Percentiles rank a stretch among this genome's conserved stretches.
Evolutionary conservation across 192 early-diverging fungal genomes (phyloP).

Genomic region (Phycomyces nitens): DNA sequence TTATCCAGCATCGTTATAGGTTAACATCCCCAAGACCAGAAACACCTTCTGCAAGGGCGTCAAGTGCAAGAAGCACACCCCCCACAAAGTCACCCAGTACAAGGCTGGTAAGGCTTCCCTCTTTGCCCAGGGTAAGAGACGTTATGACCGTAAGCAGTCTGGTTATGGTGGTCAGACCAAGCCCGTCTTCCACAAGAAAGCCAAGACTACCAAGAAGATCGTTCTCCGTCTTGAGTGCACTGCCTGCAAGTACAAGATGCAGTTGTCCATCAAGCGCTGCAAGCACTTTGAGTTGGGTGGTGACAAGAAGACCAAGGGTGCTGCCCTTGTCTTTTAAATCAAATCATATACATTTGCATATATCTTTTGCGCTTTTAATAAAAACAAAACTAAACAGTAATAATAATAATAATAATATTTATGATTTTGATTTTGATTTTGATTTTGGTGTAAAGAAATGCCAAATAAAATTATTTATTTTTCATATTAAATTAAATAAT

Average conservation of each 20-base stretch:
- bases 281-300: constrained; percentile 99
- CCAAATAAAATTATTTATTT: too few relatives aligned
- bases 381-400: background rate
- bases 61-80: constrained; percentile 98
- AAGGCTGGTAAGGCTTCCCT: constrained; percentile 99
- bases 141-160: constrained; percentile 79
- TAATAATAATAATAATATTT: too few relatives aligned
- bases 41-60: constrained; percentile 99
- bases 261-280: constrained; percentile 97
- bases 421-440: too few relatives aligned
- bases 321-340: constrained; percentile 86
- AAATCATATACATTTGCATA: too few relatives aligned
- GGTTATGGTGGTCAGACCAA: constrained; percentile 99
- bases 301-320: constrained; percentile 95
- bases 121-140: constrained; percentile 93
- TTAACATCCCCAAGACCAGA: constrained; percentile 99
- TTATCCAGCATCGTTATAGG: constrained; percentile 43
- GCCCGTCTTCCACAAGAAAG: constrained; percentile 99
- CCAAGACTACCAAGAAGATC: constrained; percentile 99
- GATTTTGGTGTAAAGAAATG: too few relatives aligned
- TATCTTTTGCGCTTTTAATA: constrained; percentile 4
- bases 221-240: constrained; percentile 99
- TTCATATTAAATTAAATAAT: background rate
- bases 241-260: constrained; percentile 97
- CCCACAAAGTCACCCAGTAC: constrained; percentile 99